Base-by-base conservation (phyloP, 495 filamentous ascomycete species). In the Elaphomyces granulatus region DNA sequence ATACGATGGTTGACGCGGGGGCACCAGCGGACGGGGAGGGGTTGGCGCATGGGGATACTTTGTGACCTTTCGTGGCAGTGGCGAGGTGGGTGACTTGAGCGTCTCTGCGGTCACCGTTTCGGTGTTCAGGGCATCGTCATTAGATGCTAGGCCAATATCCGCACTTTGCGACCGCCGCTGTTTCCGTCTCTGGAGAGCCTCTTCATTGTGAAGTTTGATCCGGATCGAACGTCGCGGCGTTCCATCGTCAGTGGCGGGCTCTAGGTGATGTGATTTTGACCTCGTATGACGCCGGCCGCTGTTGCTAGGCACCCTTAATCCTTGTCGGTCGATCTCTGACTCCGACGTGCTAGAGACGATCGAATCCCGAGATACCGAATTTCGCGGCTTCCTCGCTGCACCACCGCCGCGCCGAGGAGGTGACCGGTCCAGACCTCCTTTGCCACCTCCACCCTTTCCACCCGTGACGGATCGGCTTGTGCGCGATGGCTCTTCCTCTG, bases 131-230 rank as follows among this genome's bases (percentile, higher is more conserved):
- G 12, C 41, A 15, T 18, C 28, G 15, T 9, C 10, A 2, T 15
- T 32, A 8, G 35, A 30, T 36, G 53, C 37, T 32, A 46, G 53
- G 8, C 48, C 52, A 14, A 58, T 37, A 37, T 64, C 63, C 2
- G 52, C 42, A 32, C 58, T 60, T 28, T 59, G 54, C 3, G 54
- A 51, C 31, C 61, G 56, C 36, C 56, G 55, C 33, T 64, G 71
- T 49, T 76, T 80, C 45, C 80, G 72, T 47, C 54, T 53, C 23
- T 64, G 57, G 7, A 62, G 48, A 10, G 56, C 47, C 34, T 93
- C 83, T 52, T 95, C 87, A 46, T 83, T 82, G 57, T 87, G 74
- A 10, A 94, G 68, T 56, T 92, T 93, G 48, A 96, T 94, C 20
- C 86, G 73, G 45, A 94, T 93, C 12, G 86, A 88, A 20, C 85